Evolutionary conservation across 345 rosid species (phyloP).

Genomic region (Salix viminalis): DNA sequence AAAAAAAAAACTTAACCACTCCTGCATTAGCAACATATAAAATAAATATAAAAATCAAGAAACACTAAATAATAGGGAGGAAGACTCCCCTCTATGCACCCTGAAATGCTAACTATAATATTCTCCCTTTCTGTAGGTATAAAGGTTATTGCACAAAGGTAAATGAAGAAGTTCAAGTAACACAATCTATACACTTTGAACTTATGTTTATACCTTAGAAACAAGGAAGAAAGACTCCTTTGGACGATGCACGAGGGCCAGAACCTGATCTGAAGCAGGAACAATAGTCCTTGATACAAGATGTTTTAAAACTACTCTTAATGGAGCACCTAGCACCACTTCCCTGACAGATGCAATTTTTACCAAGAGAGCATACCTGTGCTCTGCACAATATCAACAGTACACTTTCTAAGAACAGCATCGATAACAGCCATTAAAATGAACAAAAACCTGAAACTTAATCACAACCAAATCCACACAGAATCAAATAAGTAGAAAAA

Average conservation of each 20-base stretch:
- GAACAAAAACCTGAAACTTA: background rate
- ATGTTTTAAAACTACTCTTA: slow-evolving; percentile 61
- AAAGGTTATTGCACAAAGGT: background rate
- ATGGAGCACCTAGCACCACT: slow-evolving; percentile 87
- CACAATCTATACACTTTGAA: background rate
- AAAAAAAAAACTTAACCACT: background rate
- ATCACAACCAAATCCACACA: background rate
- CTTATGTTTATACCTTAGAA: slow-evolving; percentile 53
- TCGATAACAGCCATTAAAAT: background rate
- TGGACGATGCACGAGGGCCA: slow-evolving; percentile 90
- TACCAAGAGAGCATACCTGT: slow-evolving; percentile 47
- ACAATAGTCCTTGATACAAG: slow-evolving; percentile 69
- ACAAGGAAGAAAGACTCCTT: slow-evolving; percentile 81
- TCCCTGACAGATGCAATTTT: slow-evolving; percentile 90
- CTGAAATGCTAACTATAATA: background rate
- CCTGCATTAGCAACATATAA: background rate
- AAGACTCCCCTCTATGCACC: background rate
- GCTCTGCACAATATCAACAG: slow-evolving; percentile 41
- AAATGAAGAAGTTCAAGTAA: background rate
- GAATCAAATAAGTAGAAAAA: background rate
- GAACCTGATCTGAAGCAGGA: slow-evolving; percentile 50
- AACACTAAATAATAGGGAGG: background rate
- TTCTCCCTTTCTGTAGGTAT: background rate
- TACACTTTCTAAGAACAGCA: background rate
- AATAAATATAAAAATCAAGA: background rate